These are phyloP conservation scores for Haplosporangium gracile DNA, from an alignment of 192 early-diverging fungal species.

Conservation along the genomic window DNA sequence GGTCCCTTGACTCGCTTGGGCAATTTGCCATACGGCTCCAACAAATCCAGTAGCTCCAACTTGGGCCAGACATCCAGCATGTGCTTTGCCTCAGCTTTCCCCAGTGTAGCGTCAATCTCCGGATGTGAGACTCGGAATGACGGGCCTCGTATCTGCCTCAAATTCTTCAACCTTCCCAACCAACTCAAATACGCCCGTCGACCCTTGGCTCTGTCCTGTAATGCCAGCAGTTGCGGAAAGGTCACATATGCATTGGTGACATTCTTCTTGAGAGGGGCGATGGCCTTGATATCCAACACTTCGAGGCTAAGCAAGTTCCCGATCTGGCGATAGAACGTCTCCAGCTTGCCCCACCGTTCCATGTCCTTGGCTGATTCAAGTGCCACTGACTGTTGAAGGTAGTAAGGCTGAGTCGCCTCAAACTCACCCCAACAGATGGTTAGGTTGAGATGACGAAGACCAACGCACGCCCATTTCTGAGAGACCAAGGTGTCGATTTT, in stretches of 20 bases:
- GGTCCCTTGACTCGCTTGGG: not conserved
- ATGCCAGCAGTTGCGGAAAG: not conserved
- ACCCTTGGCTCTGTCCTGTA: not conserved
- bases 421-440: not conserved
- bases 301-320: not conserved
- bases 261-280: not conserved
- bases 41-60: not conserved
- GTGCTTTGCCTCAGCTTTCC: not conserved
- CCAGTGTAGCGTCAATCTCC: not conserved
- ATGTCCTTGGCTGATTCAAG: not conserved
- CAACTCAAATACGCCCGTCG: not conserved
- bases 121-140: not conserved
- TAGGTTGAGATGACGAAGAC: not conserved
- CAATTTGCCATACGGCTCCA: not conserved
- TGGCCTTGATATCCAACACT: not conserved
- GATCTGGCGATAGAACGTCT: not conserved
- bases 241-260: not conserved
- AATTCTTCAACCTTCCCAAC: not conserved
- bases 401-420: not conserved
- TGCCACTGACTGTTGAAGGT: not conserved
- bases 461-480: not conserved
- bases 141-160: not conserved
- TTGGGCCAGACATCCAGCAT: conserved; percentile 1
- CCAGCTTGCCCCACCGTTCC: not conserved
- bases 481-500: not conserved